A percentile compares a stretch with the other conserved stretches of the same genome.
These are phyloP conservation scores for Lepraria neglecta DNA, from an alignment of 495 filamentous ascomycete genomes.

Conservation along the genomic window DNA sequence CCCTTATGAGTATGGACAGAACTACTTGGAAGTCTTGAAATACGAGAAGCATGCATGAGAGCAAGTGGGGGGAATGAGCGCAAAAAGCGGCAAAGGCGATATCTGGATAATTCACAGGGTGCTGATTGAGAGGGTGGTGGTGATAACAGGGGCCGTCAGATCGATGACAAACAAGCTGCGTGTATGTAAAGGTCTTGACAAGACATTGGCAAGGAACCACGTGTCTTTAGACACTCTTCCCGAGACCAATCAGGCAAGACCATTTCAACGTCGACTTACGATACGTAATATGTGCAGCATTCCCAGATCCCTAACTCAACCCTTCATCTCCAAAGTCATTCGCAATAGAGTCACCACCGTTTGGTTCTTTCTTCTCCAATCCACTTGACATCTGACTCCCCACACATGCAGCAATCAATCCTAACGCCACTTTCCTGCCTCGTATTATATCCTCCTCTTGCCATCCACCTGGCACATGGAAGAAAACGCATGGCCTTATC, in stretches of 20 bases:
- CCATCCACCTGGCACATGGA: slow-evolving; percentile 66
- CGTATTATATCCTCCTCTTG: slow-evolving; percentile 48
- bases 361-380: background rate
- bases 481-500: slow-evolving; percentile 56
- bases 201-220: background rate
- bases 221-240: background rate
- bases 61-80: background rate
- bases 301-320: background rate
- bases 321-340: slow-evolving; percentile 10
- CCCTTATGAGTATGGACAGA: background rate
- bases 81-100: background rate
- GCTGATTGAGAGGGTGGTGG: background rate
- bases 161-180: background rate
- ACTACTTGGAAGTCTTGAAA: background rate
- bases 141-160: no score
- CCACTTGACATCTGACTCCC: slow-evolving; percentile 36
- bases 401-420: slow-evolving; percentile 63
- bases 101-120: background rate
- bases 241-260: background rate
- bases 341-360: background rate
- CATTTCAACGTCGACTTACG: background rate
- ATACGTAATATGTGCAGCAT: background rate
- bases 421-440: slow-evolving; percentile 59
- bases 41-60: background rate
- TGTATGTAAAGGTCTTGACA: background rate